Evolutionary conservation across 306 rosid species (phyloP).

Genomic region (Corylus avellana): DNA sequence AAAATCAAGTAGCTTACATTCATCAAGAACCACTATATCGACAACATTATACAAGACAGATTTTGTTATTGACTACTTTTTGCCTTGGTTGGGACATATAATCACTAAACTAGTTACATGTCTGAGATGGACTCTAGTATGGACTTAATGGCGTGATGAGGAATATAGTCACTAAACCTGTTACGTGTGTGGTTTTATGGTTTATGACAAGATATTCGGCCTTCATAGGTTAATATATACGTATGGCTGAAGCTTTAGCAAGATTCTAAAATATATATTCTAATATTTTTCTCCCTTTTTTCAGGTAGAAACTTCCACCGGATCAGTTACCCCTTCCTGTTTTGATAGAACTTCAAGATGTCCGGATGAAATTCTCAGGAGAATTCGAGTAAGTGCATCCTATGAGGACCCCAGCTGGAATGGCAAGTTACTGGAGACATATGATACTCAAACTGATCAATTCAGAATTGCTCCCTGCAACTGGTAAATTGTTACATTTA

Average conservation of each 20-base stretch:
- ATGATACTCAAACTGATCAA: constrained; percentile 62
- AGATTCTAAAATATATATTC: constrained; percentile 7
- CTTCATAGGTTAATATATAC: constrained; percentile 5
- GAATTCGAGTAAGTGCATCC: constrained; percentile 65
- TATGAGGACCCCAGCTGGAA: constrained; percentile 60
- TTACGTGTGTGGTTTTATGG: not conserved
- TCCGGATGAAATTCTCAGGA: constrained; percentile 80
- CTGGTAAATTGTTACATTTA: constrained; percentile 57
- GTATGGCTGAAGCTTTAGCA: constrained; percentile 10
- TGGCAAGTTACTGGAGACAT: constrained; percentile 80
- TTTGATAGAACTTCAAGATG: constrained; percentile 74
- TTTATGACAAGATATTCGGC: constrained; percentile 9
- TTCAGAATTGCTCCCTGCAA: constrained; percentile 69
- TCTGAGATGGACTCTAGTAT: not conserved
- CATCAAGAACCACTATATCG: not conserved
- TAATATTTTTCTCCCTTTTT: constrained; percentile 23
- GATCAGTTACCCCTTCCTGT: constrained; percentile 59
- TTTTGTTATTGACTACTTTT: not conserved
- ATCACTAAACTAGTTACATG: not conserved
- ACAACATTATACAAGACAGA: not conserved
- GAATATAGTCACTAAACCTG: not conserved
- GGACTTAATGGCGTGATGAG: not conserved
- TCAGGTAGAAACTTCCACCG: constrained; percentile 69
- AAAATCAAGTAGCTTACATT: not conserved
- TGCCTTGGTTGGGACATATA: not conserved